phyloP scores from a whole-genome alignment of 106 monocot genomes.

The Dactylorhiza incarnata region DNA sequence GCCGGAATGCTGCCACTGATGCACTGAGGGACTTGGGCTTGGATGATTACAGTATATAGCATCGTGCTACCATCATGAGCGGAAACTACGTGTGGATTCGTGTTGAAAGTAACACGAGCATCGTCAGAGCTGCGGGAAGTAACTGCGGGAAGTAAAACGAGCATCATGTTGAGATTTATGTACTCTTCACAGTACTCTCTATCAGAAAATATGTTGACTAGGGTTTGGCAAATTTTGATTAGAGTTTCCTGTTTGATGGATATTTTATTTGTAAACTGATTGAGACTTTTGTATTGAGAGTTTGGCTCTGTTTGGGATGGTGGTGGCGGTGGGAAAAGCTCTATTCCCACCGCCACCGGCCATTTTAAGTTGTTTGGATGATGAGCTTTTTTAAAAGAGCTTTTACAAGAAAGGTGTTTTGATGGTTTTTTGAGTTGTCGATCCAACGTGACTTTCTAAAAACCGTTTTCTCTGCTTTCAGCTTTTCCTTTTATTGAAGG shows the following conservation, averaged over 20 bases:
- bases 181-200: background rate
- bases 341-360: no score
- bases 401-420: no score
- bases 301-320: no score
- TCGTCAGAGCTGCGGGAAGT: no score
- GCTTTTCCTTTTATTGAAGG: no score
- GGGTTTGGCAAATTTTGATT: background rate
- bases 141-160: background rate
- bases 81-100: background rate
- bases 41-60: slow-evolving; percentile 67
- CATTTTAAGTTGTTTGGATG: no score
- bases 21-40: slow-evolving; percentile 86
- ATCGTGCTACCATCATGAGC: background rate
- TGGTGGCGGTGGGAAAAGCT: no score
- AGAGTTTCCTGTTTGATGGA: background rate
- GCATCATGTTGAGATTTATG: background rate
- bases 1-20: slow-evolving; percentile 76
- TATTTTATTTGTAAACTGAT: background rate
- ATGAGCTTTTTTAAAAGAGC: no score
- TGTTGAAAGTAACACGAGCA: background rate
- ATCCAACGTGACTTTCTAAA: no score
- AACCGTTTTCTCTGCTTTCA: no score
- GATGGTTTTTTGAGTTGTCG: no score
- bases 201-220: background rate
- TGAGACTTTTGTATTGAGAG: background rate